A percentile compares a stretch with the other conserved stretches of the same genome.
Conservation (phyloP, 345 rosid genomes). For the Firmiana major region DNA sequence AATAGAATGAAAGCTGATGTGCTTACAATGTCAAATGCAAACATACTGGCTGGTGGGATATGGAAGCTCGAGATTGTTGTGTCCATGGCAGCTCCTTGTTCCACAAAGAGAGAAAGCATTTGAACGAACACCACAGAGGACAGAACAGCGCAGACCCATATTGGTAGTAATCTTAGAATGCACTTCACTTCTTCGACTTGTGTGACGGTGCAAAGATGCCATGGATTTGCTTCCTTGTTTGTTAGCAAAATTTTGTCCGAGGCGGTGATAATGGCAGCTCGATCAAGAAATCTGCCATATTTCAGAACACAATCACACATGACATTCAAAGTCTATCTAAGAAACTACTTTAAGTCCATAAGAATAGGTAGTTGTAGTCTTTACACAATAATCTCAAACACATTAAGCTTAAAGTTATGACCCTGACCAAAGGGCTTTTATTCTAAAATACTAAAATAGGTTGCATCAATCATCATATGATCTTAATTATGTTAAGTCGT, state of each 20-base stretch:
- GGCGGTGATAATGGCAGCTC: conserved; percentile 28
- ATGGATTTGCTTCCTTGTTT: conserved; percentile 16
- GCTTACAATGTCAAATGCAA: conserved; percentile 33
- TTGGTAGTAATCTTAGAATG: conserved; percentile 31
- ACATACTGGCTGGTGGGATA: conserved; percentile 41
- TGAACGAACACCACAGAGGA: conserved; percentile 31
- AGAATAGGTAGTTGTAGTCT: neutral
- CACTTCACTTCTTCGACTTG: conserved; percentile 46
- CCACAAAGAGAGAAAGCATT: conserved; percentile 35
- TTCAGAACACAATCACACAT: neutral
- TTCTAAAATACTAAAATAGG: too few relatives aligned
- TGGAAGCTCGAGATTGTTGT: conserved; percentile 21
- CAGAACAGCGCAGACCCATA: conserved; percentile 35
- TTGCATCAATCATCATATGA: too few relatives aligned
- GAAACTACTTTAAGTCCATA: neutral
- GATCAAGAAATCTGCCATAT: conserved; percentile 34
- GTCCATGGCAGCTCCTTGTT: conserved; percentile 45
- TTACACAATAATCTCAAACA: neutral
- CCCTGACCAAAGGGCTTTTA: too few relatives aligned
- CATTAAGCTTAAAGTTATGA: neutral
- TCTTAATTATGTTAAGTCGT: too few relatives aligned
- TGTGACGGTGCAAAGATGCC: conserved; percentile 39
- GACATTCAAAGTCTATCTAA: neutral
- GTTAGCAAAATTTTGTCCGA: neutral
- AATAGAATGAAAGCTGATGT: conserved; percentile 29